Base-by-base conservation (phyloP, 495 filamentous ascomycete species). In the Astrothelium macrocarpum region DNA sequence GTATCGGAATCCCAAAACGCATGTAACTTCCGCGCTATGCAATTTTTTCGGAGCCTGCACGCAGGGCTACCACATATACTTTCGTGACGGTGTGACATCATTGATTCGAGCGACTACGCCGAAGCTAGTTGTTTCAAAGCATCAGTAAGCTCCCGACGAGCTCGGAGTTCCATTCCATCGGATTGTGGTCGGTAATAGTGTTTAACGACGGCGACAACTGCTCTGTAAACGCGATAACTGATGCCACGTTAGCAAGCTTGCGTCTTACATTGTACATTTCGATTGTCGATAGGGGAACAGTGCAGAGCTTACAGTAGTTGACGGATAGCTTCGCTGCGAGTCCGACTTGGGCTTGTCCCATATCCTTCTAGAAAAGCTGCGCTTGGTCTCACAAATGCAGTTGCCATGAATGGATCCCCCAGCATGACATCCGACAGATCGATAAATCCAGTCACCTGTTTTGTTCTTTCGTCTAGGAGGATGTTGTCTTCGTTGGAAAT, bases 271-370 rank as follows among this genome's bases (percentile, higher is more conserved):
- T 9, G 25, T 29, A 29, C 29, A 18, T 23, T 16, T 42, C 36
- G 1, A 1, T 16, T 49, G 20, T 5, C 12, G 14, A 49, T 2
- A 18, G 5, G 89, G 78, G 87, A 90, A 78, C 89, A 91, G 76
- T 92, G 89, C 80, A 90, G 87, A 88, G 96, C 75, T 67, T 59
- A 76, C 73, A 77, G 65, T 26, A 73, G 67, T 46, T 70, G 67
- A 34, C 74, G 66, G n/a, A 71, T 69, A 26, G 64, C 59, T 65
- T 66, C 72, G 23, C 65, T 66, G 20, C 59, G 61, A 9, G 60
- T 62, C 18, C 60, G 59, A 53, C 60, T 64, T 2, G 74, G 74
- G 59, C 66, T 62, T 59, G 67, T 69, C 39, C 78, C 77, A 71
- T 61, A 74, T 1, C 78, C 78, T 61, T 77, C 72, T 10, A 79